Base-by-base conservation (phyloP, 106 monocot species). In the Dactylorhiza incarnata region DNA sequence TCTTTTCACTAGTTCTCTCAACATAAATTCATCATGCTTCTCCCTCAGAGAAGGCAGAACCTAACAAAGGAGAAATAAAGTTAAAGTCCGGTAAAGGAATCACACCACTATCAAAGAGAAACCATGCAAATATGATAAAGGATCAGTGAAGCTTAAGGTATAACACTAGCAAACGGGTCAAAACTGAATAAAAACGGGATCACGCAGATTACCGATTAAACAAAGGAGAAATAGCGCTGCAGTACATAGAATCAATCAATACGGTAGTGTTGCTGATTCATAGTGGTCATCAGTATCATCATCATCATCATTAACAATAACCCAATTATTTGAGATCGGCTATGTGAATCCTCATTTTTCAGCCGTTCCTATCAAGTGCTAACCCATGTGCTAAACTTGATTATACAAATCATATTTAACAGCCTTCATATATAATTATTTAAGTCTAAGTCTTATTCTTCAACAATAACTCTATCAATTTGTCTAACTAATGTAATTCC, bases 21-120 rank as follows among this genome's bases (percentile, higher is more conserved):
- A 24, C 85, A 92, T 87, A 47, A 92, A 92, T 37, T 87, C 89
- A 73, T 81, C 89, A 52, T 92, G 92, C 81, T 89, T 92, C 68
- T 89, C 83, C 78, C 85, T 92, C 72, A 92, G 68, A 46, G 89
- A 89, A 78, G 89, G 87, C 48, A 92, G 74, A 22, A 92, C 89
- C 90, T 90, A 63, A 55, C 49, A 24, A 15, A 76, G 50, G 37
- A 87, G 12, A 73, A 56, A 48, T 49, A 11, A 72, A 5, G 19
- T 49, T 72, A 72, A 49, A 49, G 47, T 7, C 3, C n/a, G 72
- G 19, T 5, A 72, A 49, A 24, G 14, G 4, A 72, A 14, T 72
- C 48, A 48, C 72, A 72, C 8, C 10, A 22, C 22, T 48, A 72
- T 72, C 10, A 72, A 48, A 72, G 22, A 9, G n/a, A 70, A 46